Evolutionary conservation across 495 filamentous ascomycete genomes (phyloP).

Genomic region (Penicillium alfredii): DNA sequence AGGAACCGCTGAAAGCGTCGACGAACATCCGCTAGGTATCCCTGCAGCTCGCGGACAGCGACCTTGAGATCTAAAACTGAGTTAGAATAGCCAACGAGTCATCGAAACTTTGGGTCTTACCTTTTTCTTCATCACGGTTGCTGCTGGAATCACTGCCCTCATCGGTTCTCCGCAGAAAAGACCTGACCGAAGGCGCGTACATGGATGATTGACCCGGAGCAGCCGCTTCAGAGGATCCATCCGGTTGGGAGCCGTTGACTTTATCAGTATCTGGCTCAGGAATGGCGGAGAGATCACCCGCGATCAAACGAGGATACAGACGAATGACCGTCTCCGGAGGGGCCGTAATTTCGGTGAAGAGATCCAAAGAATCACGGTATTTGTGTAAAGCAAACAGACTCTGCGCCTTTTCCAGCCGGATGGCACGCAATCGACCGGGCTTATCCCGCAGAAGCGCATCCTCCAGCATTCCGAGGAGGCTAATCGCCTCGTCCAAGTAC

Average conservation of each 20-base stretch:
- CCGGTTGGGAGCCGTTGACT: conserved; percentile 24
- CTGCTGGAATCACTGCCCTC: conserved; percentile 43
- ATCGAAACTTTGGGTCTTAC: background rate
- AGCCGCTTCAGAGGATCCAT: conserved; percentile 23
- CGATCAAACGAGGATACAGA: conserved; percentile 76
- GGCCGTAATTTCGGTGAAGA: conserved; percentile 84
- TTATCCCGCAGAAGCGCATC: conserved; percentile 87
- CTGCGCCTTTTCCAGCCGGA: conserved; percentile 88
- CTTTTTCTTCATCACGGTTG: conserved; percentile 31
- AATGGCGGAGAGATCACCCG: conserved; percentile 67
- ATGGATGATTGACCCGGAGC: conserved; percentile 16
- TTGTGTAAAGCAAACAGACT: conserved; percentile 72
- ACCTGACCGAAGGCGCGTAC: conserved; percentile 56
- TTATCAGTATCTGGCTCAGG: conserved; percentile 50
- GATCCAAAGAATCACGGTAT: conserved; percentile 81
- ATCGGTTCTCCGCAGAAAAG: conserved; percentile 40
- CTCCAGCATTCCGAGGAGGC: conserved; percentile 80
- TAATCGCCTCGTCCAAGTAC: conserved; percentile 87
- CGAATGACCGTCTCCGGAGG: conserved; percentile 84
- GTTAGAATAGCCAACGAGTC: background rate
- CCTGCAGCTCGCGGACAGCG: conserved; percentile 73
- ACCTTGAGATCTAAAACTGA: conserved; percentile 73
- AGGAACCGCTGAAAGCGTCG: conserved; percentile 75
- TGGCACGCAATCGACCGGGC: conserved; percentile 65
- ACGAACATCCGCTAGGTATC: conserved; percentile 79